Conservation (phyloP, 495 filamentous ascomycete species). For the Cenococcum geophilum region DNA sequence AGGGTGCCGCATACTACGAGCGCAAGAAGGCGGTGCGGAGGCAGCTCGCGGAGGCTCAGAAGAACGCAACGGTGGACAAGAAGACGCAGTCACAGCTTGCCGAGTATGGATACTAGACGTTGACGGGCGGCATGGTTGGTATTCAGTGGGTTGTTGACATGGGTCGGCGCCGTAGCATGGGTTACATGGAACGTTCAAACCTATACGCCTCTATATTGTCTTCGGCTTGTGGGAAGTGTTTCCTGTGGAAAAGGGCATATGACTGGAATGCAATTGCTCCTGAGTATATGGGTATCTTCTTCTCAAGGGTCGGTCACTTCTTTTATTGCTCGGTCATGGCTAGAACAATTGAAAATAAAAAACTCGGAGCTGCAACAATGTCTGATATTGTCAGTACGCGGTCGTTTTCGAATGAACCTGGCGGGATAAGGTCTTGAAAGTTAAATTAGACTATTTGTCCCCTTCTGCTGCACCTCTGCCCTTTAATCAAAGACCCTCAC, state of each 20-base stretch:
- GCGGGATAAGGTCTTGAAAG: neutral
- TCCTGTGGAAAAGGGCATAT: constrained; percentile 28
- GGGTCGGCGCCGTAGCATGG: constrained; percentile 27
- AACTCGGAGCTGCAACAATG: constrained; percentile 19
- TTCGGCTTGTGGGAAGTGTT: constrained; percentile 18
- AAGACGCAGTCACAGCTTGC: constrained; percentile 65
- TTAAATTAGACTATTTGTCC: no score
- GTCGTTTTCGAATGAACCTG: no score
- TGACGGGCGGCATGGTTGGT: constrained; percentile 5
- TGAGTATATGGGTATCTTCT: constrained; percentile 25
- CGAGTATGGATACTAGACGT: constrained; percentile 61
- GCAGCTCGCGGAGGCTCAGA: constrained; percentile 84
- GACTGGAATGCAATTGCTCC: constrained; percentile 13
- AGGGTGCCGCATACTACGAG: constrained; percentile 98
- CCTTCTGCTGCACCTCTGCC: no score
- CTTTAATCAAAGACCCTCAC: no score
- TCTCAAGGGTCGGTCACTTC: constrained; percentile 23
- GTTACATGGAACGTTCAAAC: constrained; percentile 23
- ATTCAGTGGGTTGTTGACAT: constrained; percentile 13
- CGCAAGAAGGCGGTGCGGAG: constrained; percentile 93
- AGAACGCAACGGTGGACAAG: constrained; percentile 79
- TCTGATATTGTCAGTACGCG: neutral
- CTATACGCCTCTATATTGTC: constrained; percentile 21
- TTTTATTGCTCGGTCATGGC: constrained; percentile 19
- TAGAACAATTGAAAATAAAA: constrained; percentile 25